Conservation (phyloP, 129 eudicot genomes). For the Flaveria robusta region DNA sequence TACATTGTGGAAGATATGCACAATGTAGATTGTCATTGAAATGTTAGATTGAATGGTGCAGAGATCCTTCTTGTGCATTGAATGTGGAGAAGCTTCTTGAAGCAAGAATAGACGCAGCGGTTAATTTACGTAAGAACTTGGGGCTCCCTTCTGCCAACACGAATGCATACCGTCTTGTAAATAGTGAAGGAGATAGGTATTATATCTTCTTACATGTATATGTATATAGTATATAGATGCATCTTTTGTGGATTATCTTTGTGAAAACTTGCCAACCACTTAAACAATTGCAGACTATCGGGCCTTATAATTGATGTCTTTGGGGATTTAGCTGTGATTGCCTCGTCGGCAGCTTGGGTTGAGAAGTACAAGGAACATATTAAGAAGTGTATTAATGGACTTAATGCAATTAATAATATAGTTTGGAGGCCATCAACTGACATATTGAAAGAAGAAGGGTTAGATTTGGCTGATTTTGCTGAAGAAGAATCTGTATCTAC, state of each 20-base stretch:
- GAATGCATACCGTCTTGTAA: constrained; percentile 91
- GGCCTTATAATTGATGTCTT: constrained; percentile 93
- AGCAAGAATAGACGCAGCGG: constrained; percentile 63
- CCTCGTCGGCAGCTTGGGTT: constrained; percentile 99
- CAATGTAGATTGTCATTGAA: not conserved
- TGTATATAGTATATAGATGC: not conserved
- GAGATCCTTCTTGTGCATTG: constrained; percentile 81
- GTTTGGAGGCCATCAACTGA: constrained; percentile 87
- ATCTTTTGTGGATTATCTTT: not conserved
- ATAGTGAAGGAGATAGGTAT: constrained; percentile 98
- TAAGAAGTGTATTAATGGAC: constrained; percentile 51
- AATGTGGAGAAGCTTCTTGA: constrained; percentile 74
- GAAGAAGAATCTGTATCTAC: constrained; percentile 45
- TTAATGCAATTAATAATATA: constrained; percentile 46
- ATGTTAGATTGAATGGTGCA: constrained; percentile 37
- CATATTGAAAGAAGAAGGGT: constrained; percentile 91
- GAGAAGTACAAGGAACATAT: constrained; percentile 82
- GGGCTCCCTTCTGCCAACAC: constrained; percentile 81
- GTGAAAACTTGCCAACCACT: not conserved
- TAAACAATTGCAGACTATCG: constrained; percentile 58
- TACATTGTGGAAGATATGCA: not conserved
- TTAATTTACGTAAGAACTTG: constrained; percentile 56
- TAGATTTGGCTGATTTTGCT: constrained; percentile 49
- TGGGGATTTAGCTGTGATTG: constrained; percentile 83
- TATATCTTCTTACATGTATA: not conserved